Conservation (phyloP, 306 rosid genomes). For the Prunus davidiana region DNA sequence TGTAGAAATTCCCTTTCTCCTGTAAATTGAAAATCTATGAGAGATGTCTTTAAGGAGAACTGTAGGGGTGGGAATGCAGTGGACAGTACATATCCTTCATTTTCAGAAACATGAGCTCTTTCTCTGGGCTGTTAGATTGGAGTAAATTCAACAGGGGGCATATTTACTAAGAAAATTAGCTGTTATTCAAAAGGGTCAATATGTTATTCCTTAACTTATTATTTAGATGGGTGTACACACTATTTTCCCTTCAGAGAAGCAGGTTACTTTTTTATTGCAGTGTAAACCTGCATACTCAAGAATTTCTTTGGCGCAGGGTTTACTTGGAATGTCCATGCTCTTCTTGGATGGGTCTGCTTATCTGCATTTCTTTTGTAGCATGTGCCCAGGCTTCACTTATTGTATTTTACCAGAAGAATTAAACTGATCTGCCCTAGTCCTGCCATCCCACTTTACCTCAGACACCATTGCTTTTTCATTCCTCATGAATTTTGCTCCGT, state of each 20-base stretch:
- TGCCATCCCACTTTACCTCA: slow-evolving; percentile 74
- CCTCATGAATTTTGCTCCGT: slow-evolving; percentile 83
- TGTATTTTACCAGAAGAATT: slow-evolving; percentile 74
- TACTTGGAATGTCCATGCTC: slow-evolving; percentile 86
- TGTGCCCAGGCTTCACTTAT: slow-evolving; percentile 73
- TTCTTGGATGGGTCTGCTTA: slow-evolving; percentile 79
- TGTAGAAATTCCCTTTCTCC: not conserved
- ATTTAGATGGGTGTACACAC: slow-evolving; percentile 51
- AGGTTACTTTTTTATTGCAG: slow-evolving; percentile 34
- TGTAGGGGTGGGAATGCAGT: not conserved
- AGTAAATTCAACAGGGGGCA: not conserved
- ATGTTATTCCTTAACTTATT: slow-evolving; percentile 37
- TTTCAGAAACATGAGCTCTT: slow-evolving; percentile 10
- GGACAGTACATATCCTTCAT: not conserved
- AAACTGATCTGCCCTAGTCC: slow-evolving; percentile 70
- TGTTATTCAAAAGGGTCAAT: slow-evolving; percentile 49
- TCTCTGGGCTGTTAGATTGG: slow-evolving; percentile 11
- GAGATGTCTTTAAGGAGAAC: not conserved
- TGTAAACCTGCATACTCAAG: slow-evolving; percentile 66
- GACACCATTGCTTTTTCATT: slow-evolving; percentile 86
- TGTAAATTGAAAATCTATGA: not conserved
- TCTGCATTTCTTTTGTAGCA: slow-evolving; percentile 85
- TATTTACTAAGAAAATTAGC: slow-evolving; percentile 11
- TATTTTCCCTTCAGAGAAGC: slow-evolving; percentile 54
- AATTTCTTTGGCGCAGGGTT: slow-evolving; percentile 91